Percentiles rank a stretch among this genome's conserved stretches.
phyloP scores from a whole-genome alignment of 2,329 filamentous ascomycete species.

The Talaromyces sp. region DNA sequence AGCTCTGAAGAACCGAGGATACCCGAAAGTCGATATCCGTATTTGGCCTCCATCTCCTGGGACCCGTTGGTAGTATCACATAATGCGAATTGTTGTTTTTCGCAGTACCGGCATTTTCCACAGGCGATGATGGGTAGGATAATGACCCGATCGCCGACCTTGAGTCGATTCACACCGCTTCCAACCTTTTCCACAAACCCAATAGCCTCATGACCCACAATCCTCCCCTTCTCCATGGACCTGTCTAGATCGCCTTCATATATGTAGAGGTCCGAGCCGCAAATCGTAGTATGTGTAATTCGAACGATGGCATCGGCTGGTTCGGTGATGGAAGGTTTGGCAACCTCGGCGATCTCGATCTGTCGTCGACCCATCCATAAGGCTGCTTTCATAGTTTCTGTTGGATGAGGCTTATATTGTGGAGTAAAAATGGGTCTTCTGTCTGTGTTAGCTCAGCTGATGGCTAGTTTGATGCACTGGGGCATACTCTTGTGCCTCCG shows the following conservation, averaged over 20 bases:
- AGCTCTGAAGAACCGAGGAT: slow-evolving; percentile 35
- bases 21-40: slow-evolving; percentile 33
- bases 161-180: slow-evolving; percentile 25
- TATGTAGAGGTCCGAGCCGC: slow-evolving; percentile 36
- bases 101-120: slow-evolving; percentile 33
- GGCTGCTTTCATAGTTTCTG: slow-evolving; percentile 33
- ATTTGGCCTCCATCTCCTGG: slow-evolving; percentile 29
- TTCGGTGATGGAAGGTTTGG: slow-evolving; percentile 35
- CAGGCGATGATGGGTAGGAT: slow-evolving; percentile 34
- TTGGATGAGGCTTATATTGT: slow-evolving; percentile 31
- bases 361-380: slow-evolving; percentile 32
- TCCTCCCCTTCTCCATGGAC: slow-evolving; percentile 31
- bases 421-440: slow-evolving; percentile 22
- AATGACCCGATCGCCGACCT: slow-evolving; percentile 31
- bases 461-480: neutral
- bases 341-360: slow-evolving; percentile 33
- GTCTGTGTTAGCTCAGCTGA: neutral
- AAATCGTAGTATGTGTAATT: slow-evolving; percentile 36
- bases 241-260: slow-evolving; percentile 33
- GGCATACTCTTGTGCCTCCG: slow-evolving; percentile 10
- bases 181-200: slow-evolving; percentile 32
- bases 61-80: slow-evolving; percentile 35
- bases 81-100: slow-evolving; percentile 32
- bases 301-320: slow-evolving; percentile 35
- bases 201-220: slow-evolving; percentile 35